A percentile compares a stretch with the other conserved stretches of the same genome.
phyloP scores from a whole-genome alignment of 441 rosid species.

The Cnidoscolus chayamansa region DNA sequence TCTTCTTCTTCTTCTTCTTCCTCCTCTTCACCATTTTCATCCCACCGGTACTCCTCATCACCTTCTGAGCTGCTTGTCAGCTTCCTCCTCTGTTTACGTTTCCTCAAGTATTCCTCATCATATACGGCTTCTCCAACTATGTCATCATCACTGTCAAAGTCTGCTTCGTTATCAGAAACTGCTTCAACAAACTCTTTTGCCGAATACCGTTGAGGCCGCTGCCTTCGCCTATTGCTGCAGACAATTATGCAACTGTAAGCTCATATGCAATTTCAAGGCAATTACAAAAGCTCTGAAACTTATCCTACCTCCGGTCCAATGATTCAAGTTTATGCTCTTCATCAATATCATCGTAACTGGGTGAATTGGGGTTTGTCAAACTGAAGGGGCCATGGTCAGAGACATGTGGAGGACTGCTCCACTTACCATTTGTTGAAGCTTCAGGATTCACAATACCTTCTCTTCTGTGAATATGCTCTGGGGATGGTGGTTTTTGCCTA shows the following conservation, averaged over 20 bases:
- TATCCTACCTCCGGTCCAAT: conserved; percentile 68
- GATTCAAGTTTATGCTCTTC: conserved; percentile 54
- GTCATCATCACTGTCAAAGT: conserved; percentile 88
- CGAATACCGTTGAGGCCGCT: conserved; percentile 85
- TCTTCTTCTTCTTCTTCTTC: conserved; percentile 90
- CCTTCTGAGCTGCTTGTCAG: conserved; percentile 91
- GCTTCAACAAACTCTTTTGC: conserved; percentile 79
- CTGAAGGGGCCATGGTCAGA: conserved; percentile 48
- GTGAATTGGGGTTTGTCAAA: conserved; percentile 50
- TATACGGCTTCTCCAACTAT: conserved; percentile 96
- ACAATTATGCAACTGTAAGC: conserved; percentile 22
- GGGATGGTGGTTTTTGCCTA: conserved; percentile 84
- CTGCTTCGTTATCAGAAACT: conserved; percentile 83
- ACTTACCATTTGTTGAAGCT: conserved; percentile 66
- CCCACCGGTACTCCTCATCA: conserved; percentile 91
- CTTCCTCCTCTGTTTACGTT: conserved; percentile 64
- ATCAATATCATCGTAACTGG: conserved; percentile 59
- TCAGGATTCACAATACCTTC: conserved; percentile 58
- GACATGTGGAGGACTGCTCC: conserved; percentile 47
- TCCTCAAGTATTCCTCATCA: conserved; percentile 88
- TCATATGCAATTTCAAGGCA: conserved; percentile 8
- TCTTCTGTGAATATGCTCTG: conserved; percentile 66
- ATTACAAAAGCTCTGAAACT: conserved; percentile 11
- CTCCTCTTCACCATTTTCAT: conserved; percentile 86
- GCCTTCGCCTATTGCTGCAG: conserved; percentile 72